phyloP scores from a whole-genome alignment of 2,329 filamentous ascomycete species.

The Ceratocystis smalleyi region DNA sequence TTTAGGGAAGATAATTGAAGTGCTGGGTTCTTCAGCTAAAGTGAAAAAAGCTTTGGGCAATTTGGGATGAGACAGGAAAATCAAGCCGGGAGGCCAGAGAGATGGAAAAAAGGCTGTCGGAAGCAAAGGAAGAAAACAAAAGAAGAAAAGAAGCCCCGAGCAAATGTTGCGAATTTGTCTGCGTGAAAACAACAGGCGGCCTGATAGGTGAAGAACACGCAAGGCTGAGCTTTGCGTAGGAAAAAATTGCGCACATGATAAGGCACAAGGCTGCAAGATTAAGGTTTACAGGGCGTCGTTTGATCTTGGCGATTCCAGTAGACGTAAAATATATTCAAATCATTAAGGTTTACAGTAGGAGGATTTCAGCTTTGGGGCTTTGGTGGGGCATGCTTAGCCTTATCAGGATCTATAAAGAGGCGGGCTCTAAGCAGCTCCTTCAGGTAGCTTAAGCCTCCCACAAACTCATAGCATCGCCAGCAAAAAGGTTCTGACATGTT shows the following conservation, averaged over 20 bases:
- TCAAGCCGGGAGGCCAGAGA: background rate
- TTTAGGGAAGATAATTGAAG: background rate
- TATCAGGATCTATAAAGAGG: background rate
- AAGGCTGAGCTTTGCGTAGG: background rate
- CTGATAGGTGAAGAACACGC: background rate
- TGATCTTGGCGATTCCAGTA: too few relatives aligned
- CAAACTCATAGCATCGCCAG: background rate
- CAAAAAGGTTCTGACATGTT: background rate
- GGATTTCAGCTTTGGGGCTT: background rate
- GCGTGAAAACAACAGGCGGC: background rate
- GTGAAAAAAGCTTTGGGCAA: background rate
- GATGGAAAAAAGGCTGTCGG: too few relatives aligned
- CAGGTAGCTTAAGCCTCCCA: too few relatives aligned
- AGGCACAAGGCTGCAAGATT: background rate
- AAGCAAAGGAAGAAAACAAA: background rate
- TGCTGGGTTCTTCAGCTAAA: background rate
- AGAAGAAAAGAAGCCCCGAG: background rate
- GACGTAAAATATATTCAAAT: too few relatives aligned
- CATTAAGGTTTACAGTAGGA: background rate
- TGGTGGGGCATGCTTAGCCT: background rate
- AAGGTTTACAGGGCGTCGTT: conserved; percentile 1
- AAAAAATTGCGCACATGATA: background rate
- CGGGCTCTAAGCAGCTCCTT: too few relatives aligned
- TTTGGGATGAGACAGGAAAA: background rate
- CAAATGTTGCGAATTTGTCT: too few relatives aligned